Conservation (phyloP, 1,139 yeast genomes). For the Eremothecium gossypii region DNA sequence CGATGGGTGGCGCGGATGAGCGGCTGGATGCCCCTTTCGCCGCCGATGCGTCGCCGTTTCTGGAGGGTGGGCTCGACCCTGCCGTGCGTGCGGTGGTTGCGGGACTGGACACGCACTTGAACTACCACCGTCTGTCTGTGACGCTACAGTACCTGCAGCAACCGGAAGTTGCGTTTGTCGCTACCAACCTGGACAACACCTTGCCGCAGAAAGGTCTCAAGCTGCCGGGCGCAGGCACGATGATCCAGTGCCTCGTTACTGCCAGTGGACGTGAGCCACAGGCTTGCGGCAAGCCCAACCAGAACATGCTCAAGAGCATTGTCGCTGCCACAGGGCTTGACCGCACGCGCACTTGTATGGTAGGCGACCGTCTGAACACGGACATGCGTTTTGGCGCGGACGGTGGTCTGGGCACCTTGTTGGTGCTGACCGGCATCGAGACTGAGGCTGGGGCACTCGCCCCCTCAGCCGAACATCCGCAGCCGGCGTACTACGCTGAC, state of each 20-base stretch:
- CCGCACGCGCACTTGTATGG: slow-evolving; percentile 69
- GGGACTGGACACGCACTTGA: slow-evolving; percentile 69
- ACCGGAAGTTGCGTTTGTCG: slow-evolving; percentile 66
- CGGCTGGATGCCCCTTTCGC: slow-evolving; percentile 33
- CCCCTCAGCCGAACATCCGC: slow-evolving; percentile 34
- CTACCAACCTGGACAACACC: slow-evolving; percentile 93
- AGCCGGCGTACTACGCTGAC: slow-evolving; percentile 63
- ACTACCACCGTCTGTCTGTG: slow-evolving; percentile 71
- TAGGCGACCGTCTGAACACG: slow-evolving; percentile 91
- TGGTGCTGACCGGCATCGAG: slow-evolving; percentile 88
- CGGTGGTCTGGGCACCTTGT: slow-evolving; percentile 74
- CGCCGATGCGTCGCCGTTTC: slow-evolving; percentile 39
- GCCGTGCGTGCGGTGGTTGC: slow-evolving; percentile 81
- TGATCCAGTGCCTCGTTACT: slow-evolving; percentile 68
- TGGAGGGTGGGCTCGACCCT: slow-evolving; percentile 48
- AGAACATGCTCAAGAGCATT: slow-evolving; percentile 84
- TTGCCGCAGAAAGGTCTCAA: slow-evolving; percentile 81
- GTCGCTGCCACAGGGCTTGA: slow-evolving; percentile 51
- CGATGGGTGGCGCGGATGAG: slow-evolving; percentile 65
- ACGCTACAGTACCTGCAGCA: slow-evolving; percentile 74
- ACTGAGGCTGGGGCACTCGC: slow-evolving; percentile 49
- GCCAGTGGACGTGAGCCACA: slow-evolving; percentile 69
- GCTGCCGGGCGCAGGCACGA: slow-evolving; percentile 92
- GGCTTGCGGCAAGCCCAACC: slow-evolving; percentile 88
- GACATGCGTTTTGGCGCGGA: slow-evolving; percentile 87